phyloP scores from a whole-genome alignment of 106 monocot species.

The Acanthochlamys bracteata region DNA sequence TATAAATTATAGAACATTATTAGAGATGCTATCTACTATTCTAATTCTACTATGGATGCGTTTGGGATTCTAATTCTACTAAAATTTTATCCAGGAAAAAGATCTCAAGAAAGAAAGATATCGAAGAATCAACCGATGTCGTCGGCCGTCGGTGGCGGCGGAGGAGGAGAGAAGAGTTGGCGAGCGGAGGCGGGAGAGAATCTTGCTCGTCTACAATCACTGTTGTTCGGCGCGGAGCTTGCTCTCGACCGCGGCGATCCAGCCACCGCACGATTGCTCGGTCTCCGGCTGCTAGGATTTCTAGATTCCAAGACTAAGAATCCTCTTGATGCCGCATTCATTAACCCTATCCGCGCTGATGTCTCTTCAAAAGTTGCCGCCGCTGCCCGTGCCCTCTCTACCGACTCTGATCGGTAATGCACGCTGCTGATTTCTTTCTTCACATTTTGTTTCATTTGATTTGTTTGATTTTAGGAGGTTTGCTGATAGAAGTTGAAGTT shows the following conservation, averaged over 20 bases:
- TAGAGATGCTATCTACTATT: no score
- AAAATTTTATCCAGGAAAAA: no score
- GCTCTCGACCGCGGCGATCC: slow-evolving; percentile 50
- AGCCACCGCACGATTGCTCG: slow-evolving; percentile 45
- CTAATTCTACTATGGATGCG: no score
- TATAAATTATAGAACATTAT: no score
- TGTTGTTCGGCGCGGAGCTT: slow-evolving; percentile 46
- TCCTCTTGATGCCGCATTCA: slow-evolving; percentile 35
- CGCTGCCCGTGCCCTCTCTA: slow-evolving; percentile 42
- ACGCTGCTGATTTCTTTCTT: no score
- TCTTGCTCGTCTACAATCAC: slow-evolving; percentile 54
- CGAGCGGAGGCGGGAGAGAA: slow-evolving; percentile 47
- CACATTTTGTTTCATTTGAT: no score
- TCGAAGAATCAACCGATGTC: no score
- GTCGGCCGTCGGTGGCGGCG: background rate
- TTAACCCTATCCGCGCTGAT: slow-evolving; percentile 47
- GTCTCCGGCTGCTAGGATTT: slow-evolving; percentile 86
- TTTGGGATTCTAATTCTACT: no score
- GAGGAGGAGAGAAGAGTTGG: slow-evolving; percentile 22
- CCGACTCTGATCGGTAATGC: slow-evolving; percentile 65
- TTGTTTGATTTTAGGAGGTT: no score
- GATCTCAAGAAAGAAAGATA: no score
- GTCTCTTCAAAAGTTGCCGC: slow-evolving; percentile 39
- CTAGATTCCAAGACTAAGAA: slow-evolving; percentile 48
- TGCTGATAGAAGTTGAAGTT: no score